phyloP scores from a whole-genome alignment of 306 rosid genomes.

The Arachis hypogaea region DNA sequence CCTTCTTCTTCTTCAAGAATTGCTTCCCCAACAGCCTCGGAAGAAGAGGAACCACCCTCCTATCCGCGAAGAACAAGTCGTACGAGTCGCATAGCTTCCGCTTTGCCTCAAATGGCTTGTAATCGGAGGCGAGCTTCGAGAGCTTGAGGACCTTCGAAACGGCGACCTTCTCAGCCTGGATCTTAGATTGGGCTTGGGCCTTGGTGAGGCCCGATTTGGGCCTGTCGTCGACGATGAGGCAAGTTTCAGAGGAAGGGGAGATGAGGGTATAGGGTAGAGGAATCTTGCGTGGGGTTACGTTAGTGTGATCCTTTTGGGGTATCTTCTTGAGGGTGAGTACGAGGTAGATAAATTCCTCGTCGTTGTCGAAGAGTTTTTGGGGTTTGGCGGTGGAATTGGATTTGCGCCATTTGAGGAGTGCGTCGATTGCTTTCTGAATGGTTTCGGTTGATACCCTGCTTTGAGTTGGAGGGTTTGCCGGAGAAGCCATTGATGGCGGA shows the following conservation, averaged over 20 bases:
- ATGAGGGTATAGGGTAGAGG: slow-evolving; percentile 62
- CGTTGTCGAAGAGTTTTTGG: slow-evolving; percentile 50
- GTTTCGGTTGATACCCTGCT: slow-evolving; percentile 33
- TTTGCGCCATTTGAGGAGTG: slow-evolving; percentile 71
- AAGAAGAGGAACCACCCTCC: slow-evolving; percentile 53
- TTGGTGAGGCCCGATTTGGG: slow-evolving; percentile 56
- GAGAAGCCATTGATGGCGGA: slow-evolving; percentile 8
- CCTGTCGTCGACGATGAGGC: slow-evolving; percentile 78
- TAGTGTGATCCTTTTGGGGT: slow-evolving; percentile 58
- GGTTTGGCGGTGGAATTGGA: slow-evolving; percentile 56
- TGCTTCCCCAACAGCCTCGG: slow-evolving; percentile 69
- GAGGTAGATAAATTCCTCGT: slow-evolving; percentile 68
- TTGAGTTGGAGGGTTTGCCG: not conserved
- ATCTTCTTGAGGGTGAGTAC: slow-evolving; percentile 64
- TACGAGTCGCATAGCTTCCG: slow-evolving; percentile 70
- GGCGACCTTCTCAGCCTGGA: slow-evolving; percentile 59
- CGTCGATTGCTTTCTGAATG: slow-evolving; percentile 51
- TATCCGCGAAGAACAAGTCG: slow-evolving; percentile 70
- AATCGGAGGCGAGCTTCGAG: slow-evolving; percentile 71
- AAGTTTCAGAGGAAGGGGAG: slow-evolving; percentile 55
- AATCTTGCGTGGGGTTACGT: slow-evolving; percentile 64
- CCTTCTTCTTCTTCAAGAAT: slow-evolving; percentile 77
- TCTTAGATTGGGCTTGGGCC: slow-evolving; percentile 50
- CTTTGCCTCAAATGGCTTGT: slow-evolving; percentile 72
- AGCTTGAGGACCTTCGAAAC: slow-evolving; percentile 61